Conservation (phyloP, 139 green algal genomes). For the Chlamydomonas incerta region DNA sequence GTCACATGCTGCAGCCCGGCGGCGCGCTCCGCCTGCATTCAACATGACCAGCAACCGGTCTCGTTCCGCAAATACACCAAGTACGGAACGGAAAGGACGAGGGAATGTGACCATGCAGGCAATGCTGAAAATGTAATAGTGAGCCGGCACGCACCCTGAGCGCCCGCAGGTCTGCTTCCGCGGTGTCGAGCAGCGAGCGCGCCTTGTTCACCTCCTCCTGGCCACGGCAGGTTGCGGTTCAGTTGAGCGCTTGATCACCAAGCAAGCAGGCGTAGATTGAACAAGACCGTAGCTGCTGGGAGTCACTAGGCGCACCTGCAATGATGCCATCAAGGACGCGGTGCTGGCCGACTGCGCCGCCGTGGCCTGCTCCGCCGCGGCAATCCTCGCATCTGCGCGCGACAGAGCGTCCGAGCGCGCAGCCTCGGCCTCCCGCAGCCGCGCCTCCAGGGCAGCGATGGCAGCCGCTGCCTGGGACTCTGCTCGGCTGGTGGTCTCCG, state of each 20-base stretch:
- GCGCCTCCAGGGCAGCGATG: background rate
- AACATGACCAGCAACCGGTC: background rate
- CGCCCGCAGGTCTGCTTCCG: background rate
- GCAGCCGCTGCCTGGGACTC: background rate
- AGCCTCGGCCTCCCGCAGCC: background rate
- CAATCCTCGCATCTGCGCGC: background rate
- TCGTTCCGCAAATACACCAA: too few species aligned
- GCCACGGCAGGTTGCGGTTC: background rate
- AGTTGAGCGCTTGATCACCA: background rate
- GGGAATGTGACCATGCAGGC: too few species aligned
- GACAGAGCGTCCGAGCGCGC: background rate
- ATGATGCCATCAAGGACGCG: background rate
- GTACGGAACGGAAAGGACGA: too few species aligned
- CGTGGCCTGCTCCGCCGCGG: background rate
- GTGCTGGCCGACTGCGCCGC: background rate
- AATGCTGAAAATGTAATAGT: too few species aligned
- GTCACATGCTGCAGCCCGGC: conserved; percentile 1
- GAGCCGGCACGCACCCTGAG: too few species aligned
- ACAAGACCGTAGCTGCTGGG: background rate
- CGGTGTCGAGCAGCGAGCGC: background rate
- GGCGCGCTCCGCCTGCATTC: background rate
- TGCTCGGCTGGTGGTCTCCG: background rate
- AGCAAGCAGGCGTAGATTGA: background rate
- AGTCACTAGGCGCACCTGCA: background rate
- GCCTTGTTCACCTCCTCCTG: conserved; percentile 19